phyloP scores from a whole-genome alignment of 768 basidiomycete genomes.

The Leccinum sublutescens region DNA sequence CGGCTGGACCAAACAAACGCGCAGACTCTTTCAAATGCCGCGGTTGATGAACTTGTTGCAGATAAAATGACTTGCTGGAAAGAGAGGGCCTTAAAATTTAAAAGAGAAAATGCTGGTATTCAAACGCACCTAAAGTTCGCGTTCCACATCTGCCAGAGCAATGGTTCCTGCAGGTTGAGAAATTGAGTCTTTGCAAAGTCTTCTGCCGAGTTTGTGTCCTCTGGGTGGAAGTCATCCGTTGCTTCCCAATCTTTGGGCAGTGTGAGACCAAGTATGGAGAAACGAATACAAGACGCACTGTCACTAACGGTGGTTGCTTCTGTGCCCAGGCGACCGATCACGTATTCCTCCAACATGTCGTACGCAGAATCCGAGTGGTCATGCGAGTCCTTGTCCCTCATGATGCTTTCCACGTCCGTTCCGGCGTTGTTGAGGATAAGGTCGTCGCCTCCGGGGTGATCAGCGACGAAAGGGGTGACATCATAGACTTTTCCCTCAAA shows the following conservation, averaged over 20 bases:
- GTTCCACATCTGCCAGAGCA: conserved; percentile 85
- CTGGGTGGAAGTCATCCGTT: conserved; percentile 86
- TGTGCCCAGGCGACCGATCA: conserved; percentile 78
- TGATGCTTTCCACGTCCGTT: conserved; percentile 73
- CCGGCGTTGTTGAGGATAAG: conserved; percentile 81
- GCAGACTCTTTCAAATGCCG: conserved; percentile 82
- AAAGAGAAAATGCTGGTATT: background rate
- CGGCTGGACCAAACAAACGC: conserved; percentile 77
- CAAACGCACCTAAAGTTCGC: conserved; percentile 73
- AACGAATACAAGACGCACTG: conserved; percentile 45
- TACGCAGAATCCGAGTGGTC: conserved; percentile 91
- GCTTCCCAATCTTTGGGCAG: conserved; percentile 76
- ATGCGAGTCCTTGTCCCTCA: conserved; percentile 81
- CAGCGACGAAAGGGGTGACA: conserved; percentile 76
- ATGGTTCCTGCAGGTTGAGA: conserved; percentile 82
- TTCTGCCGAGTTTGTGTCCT: conserved; percentile 75
- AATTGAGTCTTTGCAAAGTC: conserved; percentile 92
- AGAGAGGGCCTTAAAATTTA: background rate
- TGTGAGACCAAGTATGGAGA: conserved; percentile 9
- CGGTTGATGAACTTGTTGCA: conserved; percentile 96
- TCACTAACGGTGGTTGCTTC: conserved; percentile 76
- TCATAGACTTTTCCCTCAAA: conserved; percentile 86
- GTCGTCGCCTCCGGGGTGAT: conserved; percentile 97
- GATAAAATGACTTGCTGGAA: conserved; percentile 86
- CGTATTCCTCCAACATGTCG: conserved; percentile 86